Evolutionary conservation across 345 rosid species (phyloP).

Genomic region (Melaleuca quinquenervia): DNA sequence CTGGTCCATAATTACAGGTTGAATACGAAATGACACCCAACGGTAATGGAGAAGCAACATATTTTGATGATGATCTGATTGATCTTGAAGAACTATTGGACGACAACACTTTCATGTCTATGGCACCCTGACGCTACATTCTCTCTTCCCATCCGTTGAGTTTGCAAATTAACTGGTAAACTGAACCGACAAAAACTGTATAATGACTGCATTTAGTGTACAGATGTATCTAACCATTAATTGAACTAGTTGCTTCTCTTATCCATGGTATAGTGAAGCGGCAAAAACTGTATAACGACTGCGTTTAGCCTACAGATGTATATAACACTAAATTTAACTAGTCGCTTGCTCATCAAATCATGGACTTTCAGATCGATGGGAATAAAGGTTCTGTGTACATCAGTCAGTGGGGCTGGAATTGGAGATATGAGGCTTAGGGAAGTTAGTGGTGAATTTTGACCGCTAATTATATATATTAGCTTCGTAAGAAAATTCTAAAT

Average conservation of each 20-base stretch:
- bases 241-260: background rate
- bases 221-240: background rate
- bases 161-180: background rate
- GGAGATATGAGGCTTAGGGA: background rate
- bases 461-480: background rate
- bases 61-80: constrained; percentile 39
- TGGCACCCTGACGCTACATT: background rate
- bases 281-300: background rate
- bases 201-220: background rate
- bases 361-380: background rate
- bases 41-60: constrained; percentile 20
- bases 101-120: constrained; percentile 35
- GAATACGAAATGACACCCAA: constrained; percentile 8
- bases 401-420: background rate
- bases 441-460: background rate
- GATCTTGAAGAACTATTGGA: constrained; percentile 47
- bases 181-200: background rate
- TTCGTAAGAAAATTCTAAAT: background rate
- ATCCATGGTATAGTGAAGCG: background rate
- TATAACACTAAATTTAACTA: background rate
- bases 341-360: background rate
- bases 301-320: background rate
- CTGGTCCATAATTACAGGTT: constrained; percentile 19
- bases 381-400: background rate
- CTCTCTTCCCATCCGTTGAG: background rate